A percentile compares a stretch with the other conserved stretches of the same genome.
These are phyloP conservation scores for Cyberlindnera americana DNA, from an alignment of 805 yeast species.

Conservation along the genomic window DNA sequence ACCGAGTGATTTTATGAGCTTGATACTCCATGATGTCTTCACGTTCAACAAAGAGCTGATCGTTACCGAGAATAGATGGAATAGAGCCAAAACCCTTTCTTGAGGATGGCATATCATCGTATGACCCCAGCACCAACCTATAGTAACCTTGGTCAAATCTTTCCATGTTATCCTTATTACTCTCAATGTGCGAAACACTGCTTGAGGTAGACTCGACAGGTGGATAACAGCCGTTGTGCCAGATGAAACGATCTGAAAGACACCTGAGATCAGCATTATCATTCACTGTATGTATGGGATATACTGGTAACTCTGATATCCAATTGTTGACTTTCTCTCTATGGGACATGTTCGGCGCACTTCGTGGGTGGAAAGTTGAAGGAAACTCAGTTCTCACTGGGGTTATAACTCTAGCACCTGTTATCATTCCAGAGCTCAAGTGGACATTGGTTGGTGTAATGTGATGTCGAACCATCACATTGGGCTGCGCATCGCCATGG, in stretches of 20 bases:
- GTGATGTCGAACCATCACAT: background rate
- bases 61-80: conserved; percentile 8
- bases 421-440: background rate
- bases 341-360: conserved; percentile 58
- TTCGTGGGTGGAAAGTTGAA: conserved; percentile 55
- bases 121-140: background rate
- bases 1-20: conserved; percentile 47
- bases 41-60: conserved; percentile 32
- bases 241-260: no score
- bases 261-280: no score
- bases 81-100: no score
- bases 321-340: conserved; percentile 63
- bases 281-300: conserved; percentile 18
- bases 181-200: conserved; percentile 3
- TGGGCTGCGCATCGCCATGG: background rate
- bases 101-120: background rate
- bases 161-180: no score
- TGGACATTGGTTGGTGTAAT: background rate
- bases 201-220: conserved; percentile 35
- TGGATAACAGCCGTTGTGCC: conserved; percentile 48
- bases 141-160: background rate
- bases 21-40: conserved; percentile 52
- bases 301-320: conserved; percentile 57
- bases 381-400: conserved; percentile 34
- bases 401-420: conserved; percentile 2